A percentile compares a stretch with the other conserved stretches of the same genome.
These are phyloP conservation scores for Stentor roeselii DNA, from an alignment of 73 alveolate genomes.

Conservation along the genomic window DNA sequence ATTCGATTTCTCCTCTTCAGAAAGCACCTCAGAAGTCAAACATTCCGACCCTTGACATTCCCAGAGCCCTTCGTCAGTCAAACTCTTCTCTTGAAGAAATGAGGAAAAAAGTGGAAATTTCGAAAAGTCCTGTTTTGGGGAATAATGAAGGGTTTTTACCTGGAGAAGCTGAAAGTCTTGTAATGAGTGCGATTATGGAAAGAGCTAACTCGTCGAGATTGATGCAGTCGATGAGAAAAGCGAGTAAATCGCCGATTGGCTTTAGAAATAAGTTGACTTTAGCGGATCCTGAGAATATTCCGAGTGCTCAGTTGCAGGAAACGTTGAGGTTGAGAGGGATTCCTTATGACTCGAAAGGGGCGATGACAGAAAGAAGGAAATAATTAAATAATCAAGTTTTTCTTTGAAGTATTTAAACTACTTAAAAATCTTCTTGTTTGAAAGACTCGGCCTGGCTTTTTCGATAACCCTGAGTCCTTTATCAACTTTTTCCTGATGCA, in stretches of 20 bases:
- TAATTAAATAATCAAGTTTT: not conserved
- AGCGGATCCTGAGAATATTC: not conserved
- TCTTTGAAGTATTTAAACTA: too few species aligned
- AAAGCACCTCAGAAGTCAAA: not conserved
- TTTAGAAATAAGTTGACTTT: too few species aligned
- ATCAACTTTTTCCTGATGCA: not conserved
- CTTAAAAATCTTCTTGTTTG: too few species aligned
- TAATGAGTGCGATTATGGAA: conserved; percentile 21
- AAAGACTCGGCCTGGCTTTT: too few species aligned
- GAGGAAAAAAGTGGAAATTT: not conserved
- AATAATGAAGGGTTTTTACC: not conserved
- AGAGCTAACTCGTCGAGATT: not conserved
- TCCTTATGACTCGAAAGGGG: not conserved
- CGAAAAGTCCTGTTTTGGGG: not conserved
- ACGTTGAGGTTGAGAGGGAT: conserved; percentile 17
- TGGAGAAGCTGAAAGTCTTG: conserved; percentile 27
- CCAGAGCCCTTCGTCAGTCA: not conserved
- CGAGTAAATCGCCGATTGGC: not conserved
- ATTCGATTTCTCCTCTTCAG: not conserved
- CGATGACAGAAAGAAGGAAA: not conserved
- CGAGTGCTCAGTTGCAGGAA: conserved; percentile 5
- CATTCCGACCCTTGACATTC: not conserved
- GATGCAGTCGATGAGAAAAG: too few species aligned
- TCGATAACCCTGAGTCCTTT: not conserved
- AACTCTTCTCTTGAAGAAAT: not conserved